Evolutionary conservation across 73 alveolate species (phyloP).

Genomic region (Symbiodinium pilosum): DNA sequence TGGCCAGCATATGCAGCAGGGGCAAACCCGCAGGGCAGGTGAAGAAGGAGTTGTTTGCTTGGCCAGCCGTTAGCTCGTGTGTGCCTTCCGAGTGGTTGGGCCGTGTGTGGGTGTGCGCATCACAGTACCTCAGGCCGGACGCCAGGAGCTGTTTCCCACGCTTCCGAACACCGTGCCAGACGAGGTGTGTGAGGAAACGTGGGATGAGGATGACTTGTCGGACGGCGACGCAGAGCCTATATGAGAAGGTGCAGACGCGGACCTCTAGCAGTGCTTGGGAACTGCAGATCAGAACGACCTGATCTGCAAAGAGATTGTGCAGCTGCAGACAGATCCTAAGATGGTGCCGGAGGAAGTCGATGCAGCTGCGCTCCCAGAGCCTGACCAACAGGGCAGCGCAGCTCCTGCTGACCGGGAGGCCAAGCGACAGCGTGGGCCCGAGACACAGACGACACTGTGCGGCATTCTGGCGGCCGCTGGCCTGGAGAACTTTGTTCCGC

Average conservation of each 20-base stretch:
- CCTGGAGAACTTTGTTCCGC: neutral
- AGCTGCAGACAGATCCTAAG: neutral
- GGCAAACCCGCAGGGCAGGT: neutral
- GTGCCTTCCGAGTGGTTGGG: neutral
- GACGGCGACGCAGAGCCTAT: neutral
- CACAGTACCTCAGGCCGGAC: neutral
- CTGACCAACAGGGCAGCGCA: neutral
- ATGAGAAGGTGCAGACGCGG: neutral
- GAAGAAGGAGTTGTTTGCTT: neutral
- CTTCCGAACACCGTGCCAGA: neutral
- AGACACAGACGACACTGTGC: neutral
- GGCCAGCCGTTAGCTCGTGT: neutral
- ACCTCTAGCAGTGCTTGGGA: neutral
- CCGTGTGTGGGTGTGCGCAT: neutral
- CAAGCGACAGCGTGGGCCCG: neutral
- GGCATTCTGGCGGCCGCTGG: neutral
- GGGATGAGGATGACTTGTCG: neutral
- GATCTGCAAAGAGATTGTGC: neutral
- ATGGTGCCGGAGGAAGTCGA: neutral
- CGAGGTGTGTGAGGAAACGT: neutral
- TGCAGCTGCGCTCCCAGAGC: neutral
- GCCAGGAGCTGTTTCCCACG: neutral
- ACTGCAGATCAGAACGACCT: neutral
- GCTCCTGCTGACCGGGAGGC: neutral
- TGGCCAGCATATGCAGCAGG: neutral